phyloP scores from a whole-genome alignment of 202 grass and related monocot species.

The Brachypodium distachyon region DNA sequence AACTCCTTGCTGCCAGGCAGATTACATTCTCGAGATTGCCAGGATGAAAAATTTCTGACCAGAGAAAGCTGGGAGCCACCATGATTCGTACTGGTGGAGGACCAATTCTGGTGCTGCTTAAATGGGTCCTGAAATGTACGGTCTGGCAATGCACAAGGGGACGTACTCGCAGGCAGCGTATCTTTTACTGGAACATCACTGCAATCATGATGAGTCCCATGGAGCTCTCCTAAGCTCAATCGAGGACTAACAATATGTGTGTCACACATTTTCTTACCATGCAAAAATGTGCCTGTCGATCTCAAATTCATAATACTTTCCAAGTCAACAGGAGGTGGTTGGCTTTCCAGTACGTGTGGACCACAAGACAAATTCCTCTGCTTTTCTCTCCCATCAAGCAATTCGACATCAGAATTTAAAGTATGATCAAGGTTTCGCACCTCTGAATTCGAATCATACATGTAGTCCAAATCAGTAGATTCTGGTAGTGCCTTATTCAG shows the following conservation, averaged over 20 bases:
- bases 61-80: constrained; percentile 9
- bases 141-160: constrained; percentile 9
- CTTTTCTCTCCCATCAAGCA: constrained; percentile 1
- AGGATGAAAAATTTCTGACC: constrained; percentile 12
- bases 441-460: not conserved
- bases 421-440: constrained; percentile 14
- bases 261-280: not conserved
- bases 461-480: constrained; percentile 17
- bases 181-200: constrained; percentile 7
- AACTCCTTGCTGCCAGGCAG: not conserved
- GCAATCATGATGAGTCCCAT: not conserved
- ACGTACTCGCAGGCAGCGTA: not conserved
- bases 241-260: constrained; percentile 3
- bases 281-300: not conserved
- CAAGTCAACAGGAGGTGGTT: constrained; percentile 1
- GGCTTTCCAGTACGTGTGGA: not conserved
- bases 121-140: constrained; percentile 13
- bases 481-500: constrained; percentile 38
- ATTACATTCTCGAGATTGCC: constrained; percentile 16
- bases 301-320: not conserved
- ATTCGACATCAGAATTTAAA: constrained; percentile 6
- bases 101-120: constrained; percentile 29
- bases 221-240: constrained; percentile 25
- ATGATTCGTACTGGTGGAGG: constrained; percentile 12
- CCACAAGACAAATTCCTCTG: not conserved